Conservation (phyloP, 768 basidiomycete genomes). For the Tricholoma saponaceum region DNA sequence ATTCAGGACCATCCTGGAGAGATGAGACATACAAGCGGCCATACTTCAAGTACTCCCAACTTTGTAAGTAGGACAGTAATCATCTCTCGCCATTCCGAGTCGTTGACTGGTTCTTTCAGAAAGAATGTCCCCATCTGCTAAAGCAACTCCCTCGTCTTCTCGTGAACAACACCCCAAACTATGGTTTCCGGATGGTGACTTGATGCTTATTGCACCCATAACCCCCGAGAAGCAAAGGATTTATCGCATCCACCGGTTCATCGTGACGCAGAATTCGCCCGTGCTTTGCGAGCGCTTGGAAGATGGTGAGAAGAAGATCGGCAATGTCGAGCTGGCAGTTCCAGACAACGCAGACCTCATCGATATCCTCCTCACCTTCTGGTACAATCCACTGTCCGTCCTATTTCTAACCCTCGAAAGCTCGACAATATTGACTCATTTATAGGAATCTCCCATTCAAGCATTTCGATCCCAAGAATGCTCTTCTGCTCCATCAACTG, state of each 20-base stretch:
- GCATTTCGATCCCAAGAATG: background rate
- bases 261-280: background rate
- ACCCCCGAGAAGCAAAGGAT: background rate
- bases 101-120: background rate
- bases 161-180: background rate
- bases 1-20: background rate
- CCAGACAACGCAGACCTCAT: background rate
- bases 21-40: background rate
- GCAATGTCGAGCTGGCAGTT: background rate
- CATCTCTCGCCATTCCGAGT: background rate
- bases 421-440: background rate
- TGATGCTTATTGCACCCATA: constrained; percentile 2
- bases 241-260: constrained; percentile 6
- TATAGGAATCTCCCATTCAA: background rate
- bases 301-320: background rate
- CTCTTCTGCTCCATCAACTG: background rate
- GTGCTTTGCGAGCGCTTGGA: background rate
- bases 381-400: background rate
- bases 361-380: background rate
- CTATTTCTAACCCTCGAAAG: background rate
- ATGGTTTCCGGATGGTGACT: constrained; percentile 5
- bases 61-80: background rate
- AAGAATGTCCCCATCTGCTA: background rate
- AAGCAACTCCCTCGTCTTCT: background rate
- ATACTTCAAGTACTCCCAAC: background rate